These are phyloP conservation scores for Seminavis robusta DNA, from an alignment of 108 stramenopile genomes.

Conservation along the genomic window DNA sequence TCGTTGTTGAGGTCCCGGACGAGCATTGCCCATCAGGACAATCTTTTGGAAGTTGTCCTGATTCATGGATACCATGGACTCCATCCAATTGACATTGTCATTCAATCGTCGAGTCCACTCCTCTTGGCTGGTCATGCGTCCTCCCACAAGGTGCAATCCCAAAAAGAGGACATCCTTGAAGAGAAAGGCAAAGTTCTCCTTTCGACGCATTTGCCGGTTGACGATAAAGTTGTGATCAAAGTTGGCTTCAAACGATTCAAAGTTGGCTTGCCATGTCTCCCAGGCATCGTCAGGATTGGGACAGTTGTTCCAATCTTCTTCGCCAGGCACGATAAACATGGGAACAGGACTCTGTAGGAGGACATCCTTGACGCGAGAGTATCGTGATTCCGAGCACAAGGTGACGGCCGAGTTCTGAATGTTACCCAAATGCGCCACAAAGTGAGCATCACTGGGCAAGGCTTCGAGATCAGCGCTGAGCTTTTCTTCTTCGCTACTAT, in stretches of 20 bases:
- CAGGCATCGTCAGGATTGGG: conserved; percentile 33
- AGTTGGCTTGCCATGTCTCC: conserved; percentile 45
- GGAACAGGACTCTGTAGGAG: conserved; percentile 50
- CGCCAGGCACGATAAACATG: conserved; percentile 64
- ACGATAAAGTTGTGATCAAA: conserved; percentile 34
- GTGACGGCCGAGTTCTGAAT: conserved; percentile 48
- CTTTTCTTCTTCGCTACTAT: conserved; percentile 31
- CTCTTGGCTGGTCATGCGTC: conserved; percentile 29
- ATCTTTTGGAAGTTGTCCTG: conserved; percentile 44
- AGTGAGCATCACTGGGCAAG: conserved; percentile 60
- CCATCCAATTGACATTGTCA: conserved; percentile 61
- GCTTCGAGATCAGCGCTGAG: conserved; percentile 43
- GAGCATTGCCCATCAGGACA: conserved; percentile 74
- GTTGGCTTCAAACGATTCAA: conserved; percentile 47
- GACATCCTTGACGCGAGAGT: conserved; percentile 34
- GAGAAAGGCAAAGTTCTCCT: conserved; percentile 65
- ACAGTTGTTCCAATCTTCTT: conserved; percentile 75
- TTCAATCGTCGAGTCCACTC: conserved; percentile 41
- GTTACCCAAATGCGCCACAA: conserved; percentile 77
- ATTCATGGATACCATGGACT: conserved; percentile 32
- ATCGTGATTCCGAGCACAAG: conserved; percentile 47
- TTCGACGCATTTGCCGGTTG: conserved; percentile 24
- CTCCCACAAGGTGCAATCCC: conserved; percentile 68
- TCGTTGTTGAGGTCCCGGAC: conserved; percentile 47
- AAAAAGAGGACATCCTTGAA: conserved; percentile 68